Evolutionary conservation across 1,284 basidiomycete genomes (phyloP).

Genomic region (Quambalaria eucalypti): DNA sequence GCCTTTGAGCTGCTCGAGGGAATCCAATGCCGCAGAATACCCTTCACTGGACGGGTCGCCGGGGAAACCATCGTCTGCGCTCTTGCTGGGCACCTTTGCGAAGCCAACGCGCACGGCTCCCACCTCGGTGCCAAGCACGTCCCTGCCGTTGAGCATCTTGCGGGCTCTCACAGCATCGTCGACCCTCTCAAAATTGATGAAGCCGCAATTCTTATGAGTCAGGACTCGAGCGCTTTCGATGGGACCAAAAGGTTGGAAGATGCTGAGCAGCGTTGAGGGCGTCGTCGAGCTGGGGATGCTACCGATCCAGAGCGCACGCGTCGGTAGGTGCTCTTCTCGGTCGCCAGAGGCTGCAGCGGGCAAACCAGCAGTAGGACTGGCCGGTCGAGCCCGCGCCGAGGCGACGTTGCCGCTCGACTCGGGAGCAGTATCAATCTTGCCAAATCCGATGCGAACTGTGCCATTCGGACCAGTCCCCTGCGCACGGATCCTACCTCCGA

Average conservation of each 20-base stretch:
- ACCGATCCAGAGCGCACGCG: conserved; percentile 36
- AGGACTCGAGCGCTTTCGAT: conserved; percentile 92
- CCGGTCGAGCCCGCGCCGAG: neutral
- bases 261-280: conserved; percentile 58
- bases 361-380: neutral
- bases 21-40: conserved; percentile 22
- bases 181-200: conserved; percentile 89
- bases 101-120: conserved; percentile 93
- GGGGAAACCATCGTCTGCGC: conserved; percentile 7
- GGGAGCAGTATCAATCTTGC: conserved; percentile 80
- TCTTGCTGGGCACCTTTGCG: conserved; percentile 66
- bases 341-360: neutral
- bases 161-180: conserved; percentile 91
- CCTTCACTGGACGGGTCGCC: conserved; percentile 7
- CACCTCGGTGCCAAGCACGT: conserved; percentile 87
- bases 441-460: conserved; percentile 91
- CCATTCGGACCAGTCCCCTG: conserved; percentile 59
- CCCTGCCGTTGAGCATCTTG: conserved; percentile 86
- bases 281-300: conserved; percentile 28
- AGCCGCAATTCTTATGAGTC: conserved; percentile 93
- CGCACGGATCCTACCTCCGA: conserved; percentile 70
- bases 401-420: neutral
- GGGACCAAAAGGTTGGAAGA: conserved; percentile 88
- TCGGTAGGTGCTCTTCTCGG: conserved; percentile 11
- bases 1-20: conserved; percentile 49